Conservation (phyloP, 2,329 filamentous ascomycete species). For the Tolypocladium nubicola region DNA sequence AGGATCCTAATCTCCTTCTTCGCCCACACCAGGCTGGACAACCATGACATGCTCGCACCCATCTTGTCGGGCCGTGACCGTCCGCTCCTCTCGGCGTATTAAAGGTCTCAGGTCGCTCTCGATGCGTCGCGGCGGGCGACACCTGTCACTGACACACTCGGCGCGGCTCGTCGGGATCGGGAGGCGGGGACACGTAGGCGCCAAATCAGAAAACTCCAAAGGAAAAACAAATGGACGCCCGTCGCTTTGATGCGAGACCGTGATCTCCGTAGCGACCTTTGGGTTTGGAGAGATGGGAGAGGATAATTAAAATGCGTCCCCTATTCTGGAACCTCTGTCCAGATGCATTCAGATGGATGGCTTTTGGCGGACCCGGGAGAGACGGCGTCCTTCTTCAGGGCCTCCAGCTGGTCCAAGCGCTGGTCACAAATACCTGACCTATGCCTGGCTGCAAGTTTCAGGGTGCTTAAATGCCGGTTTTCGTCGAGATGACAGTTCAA, state of each 20-base stretch:
- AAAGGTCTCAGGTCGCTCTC: neutral
- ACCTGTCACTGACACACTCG: neutral
- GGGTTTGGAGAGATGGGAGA: slow-evolving; percentile 7
- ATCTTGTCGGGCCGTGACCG: slow-evolving; percentile 30
- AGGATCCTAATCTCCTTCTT: slow-evolving; percentile 98
- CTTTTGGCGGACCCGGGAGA: slow-evolving; percentile 5
- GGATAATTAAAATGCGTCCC: slow-evolving; percentile 14
- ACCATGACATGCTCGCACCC: slow-evolving; percentile 57
- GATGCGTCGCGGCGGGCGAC: neutral
- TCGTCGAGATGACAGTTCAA: neutral
- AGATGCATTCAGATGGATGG: neutral
- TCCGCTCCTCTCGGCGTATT: slow-evolving; percentile 3
- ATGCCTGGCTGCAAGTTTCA: neutral
- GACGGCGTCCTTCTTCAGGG: slow-evolving; percentile 14
- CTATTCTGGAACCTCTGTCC: slow-evolving; percentile 10
- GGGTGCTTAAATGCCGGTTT: neutral
- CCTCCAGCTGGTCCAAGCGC: slow-evolving; percentile 16
- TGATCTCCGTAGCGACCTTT: slow-evolving; percentile 7
- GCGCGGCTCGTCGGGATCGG: neutral
- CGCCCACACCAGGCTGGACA: slow-evolving; percentile 66
- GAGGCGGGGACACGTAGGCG: neutral
- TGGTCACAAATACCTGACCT: slow-evolving; percentile 12
- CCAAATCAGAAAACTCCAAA: neutral
- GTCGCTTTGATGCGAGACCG: neutral
- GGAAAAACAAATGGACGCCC: neutral